Percentiles rank a stretch among this genome's conserved stretches.
Conservation (phyloP, 108 stramenopile genomes). For the Aurantiochytrium sp. region DNA sequence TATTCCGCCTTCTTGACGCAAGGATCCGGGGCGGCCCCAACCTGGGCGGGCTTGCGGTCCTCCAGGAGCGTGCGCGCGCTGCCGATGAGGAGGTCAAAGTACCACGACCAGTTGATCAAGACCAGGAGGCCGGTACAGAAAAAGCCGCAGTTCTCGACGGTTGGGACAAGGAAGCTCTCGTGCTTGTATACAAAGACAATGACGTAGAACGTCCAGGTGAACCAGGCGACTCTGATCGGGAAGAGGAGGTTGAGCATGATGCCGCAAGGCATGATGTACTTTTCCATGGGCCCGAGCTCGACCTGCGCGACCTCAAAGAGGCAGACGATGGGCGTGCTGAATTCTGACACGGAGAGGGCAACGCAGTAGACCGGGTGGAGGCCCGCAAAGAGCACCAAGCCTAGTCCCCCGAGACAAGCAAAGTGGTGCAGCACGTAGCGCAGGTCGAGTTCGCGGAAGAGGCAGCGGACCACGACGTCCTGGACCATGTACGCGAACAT, state of each 20-base stretch:
- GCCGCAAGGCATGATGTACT: not conserved
- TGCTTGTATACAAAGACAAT: not conserved
- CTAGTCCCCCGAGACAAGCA: not conserved
- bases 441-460: not conserved
- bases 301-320: not conserved
- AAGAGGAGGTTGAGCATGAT: not conserved
- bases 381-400: not conserved
- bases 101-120: not conserved
- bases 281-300: not conserved
- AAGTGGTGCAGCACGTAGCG: conserved; percentile 11
- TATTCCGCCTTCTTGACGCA: not conserved
- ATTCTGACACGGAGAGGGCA: not conserved
- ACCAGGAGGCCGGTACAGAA: not conserved
- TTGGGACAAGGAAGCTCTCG: not conserved
- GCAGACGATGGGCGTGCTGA: not conserved
- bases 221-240: not conserved
- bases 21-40: not conserved
- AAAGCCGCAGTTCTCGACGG: not conserved
- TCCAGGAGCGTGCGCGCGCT: not conserved
- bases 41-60: not conserved
- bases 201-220: not conserved
- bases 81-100: not conserved
- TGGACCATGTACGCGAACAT: conserved; percentile 15
- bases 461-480: not conserved
- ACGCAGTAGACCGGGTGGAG: not conserved